Evolutionary conservation across 2,329 filamentous ascomycete species (phyloP), one percentile per base, ranked within the genome.

Genomic region (Coniochaeta hoffmannii): DNA sequence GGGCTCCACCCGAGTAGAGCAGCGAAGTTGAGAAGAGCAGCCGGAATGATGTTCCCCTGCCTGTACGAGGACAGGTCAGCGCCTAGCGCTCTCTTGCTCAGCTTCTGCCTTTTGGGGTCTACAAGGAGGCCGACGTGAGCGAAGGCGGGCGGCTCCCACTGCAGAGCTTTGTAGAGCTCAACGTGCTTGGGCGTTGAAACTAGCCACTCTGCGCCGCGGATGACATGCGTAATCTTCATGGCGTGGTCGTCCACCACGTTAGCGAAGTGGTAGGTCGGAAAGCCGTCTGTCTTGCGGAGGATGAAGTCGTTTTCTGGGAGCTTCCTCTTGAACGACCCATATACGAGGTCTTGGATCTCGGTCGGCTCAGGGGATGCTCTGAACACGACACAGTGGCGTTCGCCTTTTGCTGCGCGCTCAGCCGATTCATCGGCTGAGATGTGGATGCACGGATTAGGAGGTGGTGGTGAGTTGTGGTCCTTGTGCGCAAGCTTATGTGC

Each of bases 171-270:
- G 67, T 94, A 94, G n/a, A 94, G 69, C 41, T 80, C 76, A 44
- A 83, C 69, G 63, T 86, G 83, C 58, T 80, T 89, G 0, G 92
- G 91, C 0, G 94, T 97, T 0, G 92, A 96, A 32, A 93, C 84
- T 73, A 99, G 88, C 94, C 94, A 99, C 80, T 99, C 94, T 26
- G 88, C 87, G 54, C 93, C 94, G 41, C 94, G 86, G 57, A 99
- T 89, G 14, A 99, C 94, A 70, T 97, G 93, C 0, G 92, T 97
- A 62, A 99, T 95, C 57, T 89, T 76, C 94, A 99, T 99, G 58
- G 88, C 77, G 69, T 97, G 90, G 66, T 99, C 94, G 66, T 99
- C 94, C 4, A 99, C 87, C 9, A 99, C 93, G 66, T 97, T 99
- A 4, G 94, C 94, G 58, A 99, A 86, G 70, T 99, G 94, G 66